phyloP scores from a whole-genome alignment of 2,329 filamentous ascomycete species.

The Cladosporium sp. region DNA sequence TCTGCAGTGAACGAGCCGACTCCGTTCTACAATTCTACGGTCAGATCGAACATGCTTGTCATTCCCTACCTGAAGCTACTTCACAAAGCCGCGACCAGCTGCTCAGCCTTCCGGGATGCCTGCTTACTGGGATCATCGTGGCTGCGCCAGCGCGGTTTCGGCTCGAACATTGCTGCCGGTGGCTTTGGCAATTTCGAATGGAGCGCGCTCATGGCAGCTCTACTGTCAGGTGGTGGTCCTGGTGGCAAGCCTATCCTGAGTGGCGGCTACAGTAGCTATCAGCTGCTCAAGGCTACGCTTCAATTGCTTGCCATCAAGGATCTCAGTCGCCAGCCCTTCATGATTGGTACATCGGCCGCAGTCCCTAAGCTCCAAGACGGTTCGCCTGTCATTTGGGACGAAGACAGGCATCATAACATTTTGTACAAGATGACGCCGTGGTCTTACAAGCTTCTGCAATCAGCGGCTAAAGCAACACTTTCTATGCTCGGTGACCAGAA shows the following conservation, averaged over 20 bases:
- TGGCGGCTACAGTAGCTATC: constrained; percentile 78
- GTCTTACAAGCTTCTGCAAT: constrained; percentile 69
- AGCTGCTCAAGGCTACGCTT: constrained; percentile 90
- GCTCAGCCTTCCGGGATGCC: constrained; percentile 71
- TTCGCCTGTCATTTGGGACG: constrained; percentile 73
- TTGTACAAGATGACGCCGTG: constrained; percentile 86
- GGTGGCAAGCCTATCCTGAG: constrained; percentile 70
- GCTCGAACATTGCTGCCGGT: constrained; percentile 62
- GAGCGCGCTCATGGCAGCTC: constrained; percentile 70
- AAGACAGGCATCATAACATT: constrained; percentile 68
- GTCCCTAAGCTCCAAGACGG: constrained; percentile 33
- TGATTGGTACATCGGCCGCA: constrained; percentile 39
- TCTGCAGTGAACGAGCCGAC: constrained; percentile 48
- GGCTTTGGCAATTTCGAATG: constrained; percentile 95
- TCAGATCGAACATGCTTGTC: constrained; percentile 72
- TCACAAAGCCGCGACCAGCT: constrained; percentile 63
- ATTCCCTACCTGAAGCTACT: constrained; percentile 71
- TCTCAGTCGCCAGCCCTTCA: constrained; percentile 57
- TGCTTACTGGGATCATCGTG: constrained; percentile 82
- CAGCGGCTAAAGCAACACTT: constrained; percentile 70
- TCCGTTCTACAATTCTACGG: constrained; percentile 81
- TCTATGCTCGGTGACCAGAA: constrained; percentile 68
- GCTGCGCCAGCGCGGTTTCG: constrained; percentile 82
- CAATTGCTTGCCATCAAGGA: constrained; percentile 77
- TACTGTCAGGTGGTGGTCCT: constrained; percentile 71